phyloP scores from a whole-genome alignment of 495 filamentous ascomycete genomes.

The Aspergillus carlsbadensis region DNA sequence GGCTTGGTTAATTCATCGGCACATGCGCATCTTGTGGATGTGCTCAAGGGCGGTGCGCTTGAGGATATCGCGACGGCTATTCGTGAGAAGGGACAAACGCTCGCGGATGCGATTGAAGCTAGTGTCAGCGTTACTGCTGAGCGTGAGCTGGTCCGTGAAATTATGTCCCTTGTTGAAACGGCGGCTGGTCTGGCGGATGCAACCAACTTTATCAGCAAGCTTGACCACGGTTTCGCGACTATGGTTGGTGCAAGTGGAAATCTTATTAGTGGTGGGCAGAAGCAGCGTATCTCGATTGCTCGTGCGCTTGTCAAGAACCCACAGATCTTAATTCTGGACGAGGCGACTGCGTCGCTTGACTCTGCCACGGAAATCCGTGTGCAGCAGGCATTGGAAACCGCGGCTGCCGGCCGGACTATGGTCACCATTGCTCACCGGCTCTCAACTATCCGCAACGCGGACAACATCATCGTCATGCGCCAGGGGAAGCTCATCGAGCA shows the following conservation, averaged over 20 bases:
- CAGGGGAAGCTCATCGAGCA: constrained; percentile 34
- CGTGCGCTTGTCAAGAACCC: constrained; percentile 60
- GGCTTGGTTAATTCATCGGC: constrained; percentile 57
- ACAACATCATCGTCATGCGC: constrained; percentile 29
- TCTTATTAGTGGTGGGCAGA: constrained; percentile 57
- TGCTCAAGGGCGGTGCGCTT: constrained; percentile 31
- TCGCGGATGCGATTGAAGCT: neutral
- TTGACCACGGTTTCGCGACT: constrained; percentile 51
- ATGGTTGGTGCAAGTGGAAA: constrained; percentile 52
- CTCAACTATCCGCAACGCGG: constrained; percentile 44
- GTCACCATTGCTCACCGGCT: constrained; percentile 51
- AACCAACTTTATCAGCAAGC: constrained; percentile 41
- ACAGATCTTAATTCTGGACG: constrained; percentile 50
- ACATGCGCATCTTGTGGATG: constrained; percentile 33
- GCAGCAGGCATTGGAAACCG: constrained; percentile 58
- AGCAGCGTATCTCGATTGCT: constrained; percentile 63
- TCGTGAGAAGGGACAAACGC: constrained; percentile 25
- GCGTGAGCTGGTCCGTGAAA: constrained; percentile 24
- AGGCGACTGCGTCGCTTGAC: constrained; percentile 57
- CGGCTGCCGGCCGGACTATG: constrained; percentile 35
- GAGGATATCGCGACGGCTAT: constrained; percentile 28
- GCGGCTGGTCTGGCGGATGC: constrained; percentile 41
- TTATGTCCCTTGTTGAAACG: constrained; percentile 37
- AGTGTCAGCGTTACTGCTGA: neutral
- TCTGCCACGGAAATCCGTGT: constrained; percentile 66